Evolutionary conservation across 495 filamentous ascomycete genomes (phyloP).

Genomic region (Hapsidospora chrysogenum): DNA sequence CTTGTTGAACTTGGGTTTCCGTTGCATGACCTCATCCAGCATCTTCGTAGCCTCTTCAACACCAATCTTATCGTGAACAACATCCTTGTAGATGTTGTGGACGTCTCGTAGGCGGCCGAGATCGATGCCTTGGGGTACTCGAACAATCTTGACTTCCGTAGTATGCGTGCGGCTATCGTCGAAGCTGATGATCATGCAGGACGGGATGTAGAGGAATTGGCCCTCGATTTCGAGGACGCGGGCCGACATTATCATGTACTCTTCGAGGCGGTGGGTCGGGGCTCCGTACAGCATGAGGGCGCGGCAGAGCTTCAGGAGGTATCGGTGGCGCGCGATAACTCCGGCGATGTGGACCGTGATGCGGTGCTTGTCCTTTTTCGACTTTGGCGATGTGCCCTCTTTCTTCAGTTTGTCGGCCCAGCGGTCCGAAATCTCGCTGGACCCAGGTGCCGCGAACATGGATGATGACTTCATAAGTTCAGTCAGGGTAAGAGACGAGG

Average conservation of each 20-base stretch:
- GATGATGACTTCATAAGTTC: slow-evolving; percentile 40
- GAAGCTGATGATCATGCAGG: slow-evolving; percentile 92
- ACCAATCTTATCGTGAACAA: slow-evolving; percentile 74
- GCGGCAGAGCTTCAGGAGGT: slow-evolving; percentile 70
- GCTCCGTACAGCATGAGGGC: slow-evolving; percentile 77
- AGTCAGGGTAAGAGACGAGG: slow-evolving; percentile 29
- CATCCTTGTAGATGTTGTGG: slow-evolving; percentile 84
- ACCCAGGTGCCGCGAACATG: slow-evolving; percentile 18
- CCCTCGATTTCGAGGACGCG: slow-evolving; percentile 78
- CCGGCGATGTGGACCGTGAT: slow-evolving; percentile 88
- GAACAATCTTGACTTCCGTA: slow-evolving; percentile 80
- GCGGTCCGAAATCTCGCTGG: slow-evolving; percentile 11
- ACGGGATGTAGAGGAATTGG: slow-evolving; percentile 84
- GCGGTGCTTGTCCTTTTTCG: slow-evolving; percentile 28
- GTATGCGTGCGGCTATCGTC: slow-evolving; percentile 82
- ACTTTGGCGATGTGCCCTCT: slow-evolving; percentile 4
- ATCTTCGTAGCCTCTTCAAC: slow-evolving; percentile 66
- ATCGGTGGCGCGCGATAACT: slow-evolving; percentile 62
- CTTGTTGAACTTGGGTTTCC: slow-evolving; percentile 43
- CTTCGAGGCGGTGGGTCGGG: slow-evolving; percentile 59
- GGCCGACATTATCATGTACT: slow-evolving; percentile 81
- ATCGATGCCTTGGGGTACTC: slow-evolving; percentile 60
- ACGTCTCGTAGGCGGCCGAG: slow-evolving; percentile 70
- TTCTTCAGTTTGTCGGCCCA: slow-evolving; percentile 19
- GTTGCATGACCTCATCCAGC: slow-evolving; percentile 47